phyloP scores from a whole-genome alignment of 257 asterid species.

The Nicotiana tomentosiformis region DNA sequence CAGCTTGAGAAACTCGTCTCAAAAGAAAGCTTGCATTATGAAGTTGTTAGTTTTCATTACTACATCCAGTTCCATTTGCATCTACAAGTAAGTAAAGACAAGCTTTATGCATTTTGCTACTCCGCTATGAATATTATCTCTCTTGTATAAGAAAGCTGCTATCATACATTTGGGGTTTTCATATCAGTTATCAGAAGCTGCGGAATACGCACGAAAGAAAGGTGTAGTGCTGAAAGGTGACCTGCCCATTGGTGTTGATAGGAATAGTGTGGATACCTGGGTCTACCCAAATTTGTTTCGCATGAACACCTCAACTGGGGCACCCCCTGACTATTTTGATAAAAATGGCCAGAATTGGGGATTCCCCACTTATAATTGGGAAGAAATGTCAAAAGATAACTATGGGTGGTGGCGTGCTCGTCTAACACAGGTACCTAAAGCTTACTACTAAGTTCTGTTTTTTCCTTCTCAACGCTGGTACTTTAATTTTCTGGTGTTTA shows the following conservation, averaged over 20 bases:
- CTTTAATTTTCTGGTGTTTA: not conserved
- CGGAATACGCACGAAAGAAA: conserved; percentile 76
- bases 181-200: conserved; percentile 82
- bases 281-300: conserved; percentile 86
- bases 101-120: not conserved
- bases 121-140: conserved; percentile 14
- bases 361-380: conserved; percentile 98
- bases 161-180: not conserved
- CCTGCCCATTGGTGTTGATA: conserved; percentile 94
- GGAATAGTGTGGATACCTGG: conserved; percentile 97
- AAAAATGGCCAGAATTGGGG: conserved; percentile 99
- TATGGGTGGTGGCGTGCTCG: conserved; percentile 99
- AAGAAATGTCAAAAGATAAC: conserved; percentile 97
- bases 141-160: conserved; percentile 6
- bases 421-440: conserved; percentile 65
- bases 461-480: conserved; percentile 1
- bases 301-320: conserved; percentile 97
- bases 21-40: conserved; percentile 63
- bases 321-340: conserved; percentile 96
- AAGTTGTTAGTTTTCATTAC: conserved; percentile 71
- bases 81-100: conserved; percentile 50
- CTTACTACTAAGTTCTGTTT: not conserved
- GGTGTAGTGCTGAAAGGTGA: conserved; percentile 95
- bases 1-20: conserved; percentile 93
- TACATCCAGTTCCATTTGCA: conserved; percentile 88